These are phyloP conservation scores for Salvia hispanica DNA, from an alignment of 257 asterid genomes.

Conservation along the genomic window DNA sequence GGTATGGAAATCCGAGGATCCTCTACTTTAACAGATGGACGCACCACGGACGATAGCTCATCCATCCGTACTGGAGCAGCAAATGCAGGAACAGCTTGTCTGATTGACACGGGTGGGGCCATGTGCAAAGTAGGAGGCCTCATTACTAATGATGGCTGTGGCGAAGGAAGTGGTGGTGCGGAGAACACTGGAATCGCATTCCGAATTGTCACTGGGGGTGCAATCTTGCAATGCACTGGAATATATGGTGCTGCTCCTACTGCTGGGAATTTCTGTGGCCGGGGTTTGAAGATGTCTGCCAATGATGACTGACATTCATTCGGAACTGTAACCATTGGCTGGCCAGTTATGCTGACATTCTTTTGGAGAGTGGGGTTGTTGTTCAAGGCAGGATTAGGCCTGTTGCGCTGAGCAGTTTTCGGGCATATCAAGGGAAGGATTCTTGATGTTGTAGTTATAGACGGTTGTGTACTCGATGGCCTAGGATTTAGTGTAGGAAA, in stretches of 20 bases:
- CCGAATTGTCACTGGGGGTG: conserved; percentile 88
- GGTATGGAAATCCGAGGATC: conserved; percentile 43
- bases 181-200: conserved; percentile 79
- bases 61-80: conserved; percentile 61
- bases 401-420: conserved; percentile 55
- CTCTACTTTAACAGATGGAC: conserved; percentile 44
- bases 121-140: conserved; percentile 56
- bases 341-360: conserved; percentile 41
- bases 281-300: conserved; percentile 42
- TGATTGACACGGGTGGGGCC: conserved; percentile 67
- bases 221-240: conserved; percentile 69
- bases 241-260: conserved; percentile 88
- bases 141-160: conserved; percentile 50
- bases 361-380: conserved; percentile 45
- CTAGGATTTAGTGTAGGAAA: conserved; percentile 65
- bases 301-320: conserved; percentile 43
- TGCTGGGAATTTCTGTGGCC: conserved; percentile 67
- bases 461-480: conserved; percentile 56
- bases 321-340: conserved; percentile 36
- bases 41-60: conserved; percentile 47
- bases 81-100: conserved; percentile 63
- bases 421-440: conserved; percentile 91
- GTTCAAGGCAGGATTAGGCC: conserved; percentile 45
- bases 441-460: conserved; percentile 73
- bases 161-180: conserved; percentile 74